Base-by-base conservation (phyloP, 768 basidiomycete genomes). In the Russula emetica region DNA sequence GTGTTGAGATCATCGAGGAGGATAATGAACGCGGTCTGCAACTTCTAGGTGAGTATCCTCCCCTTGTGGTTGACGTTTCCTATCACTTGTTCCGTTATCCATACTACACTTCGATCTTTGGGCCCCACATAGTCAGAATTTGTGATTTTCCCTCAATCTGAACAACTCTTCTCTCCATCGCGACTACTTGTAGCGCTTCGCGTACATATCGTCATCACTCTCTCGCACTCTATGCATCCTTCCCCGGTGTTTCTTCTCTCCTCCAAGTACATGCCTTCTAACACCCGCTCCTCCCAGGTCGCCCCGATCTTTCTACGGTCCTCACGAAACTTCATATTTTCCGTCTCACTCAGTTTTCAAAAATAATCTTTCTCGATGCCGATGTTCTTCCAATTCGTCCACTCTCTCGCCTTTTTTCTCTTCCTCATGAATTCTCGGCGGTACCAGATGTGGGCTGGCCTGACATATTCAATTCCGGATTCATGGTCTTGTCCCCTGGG, bases 401-500 rank as follows among this genome's bases (percentile, higher is more conserved):
- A 32, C 79, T 99, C 60, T 89, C 92, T 40, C 94, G 96, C 76
- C 85, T 99, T n/a, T 98, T 99, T 75, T 79, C 81, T 38, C 75
- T 90, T 53, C 83, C 88, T 5, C 80, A 88, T 72, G 86, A 91
- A 66, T 94, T 99, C 72, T 88, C 94, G 47, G 97, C 97, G 10
- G 90, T 87, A 9, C 94, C 97, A 13, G 97, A 99, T 74, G 92
- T 94, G 36, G 97, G 97, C 69, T 99, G 97, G 97, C 97, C 97
- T 45, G 97, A 99, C 76, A 95, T 97, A 66, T 99, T 99, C 80
- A 99, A 99, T 74, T 96, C 95, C 26, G 97, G 97, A 44, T 87
- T 98, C 52, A 82, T 99, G 76, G 94, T 98, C 56, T 75, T 94
- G 42, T 80, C 83, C 58, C 94, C 94, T 1, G 85, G 86, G 11